A percentile compares a stretch with the other conserved stretches of the same genome.
Conservation (phyloP, 495 filamentous ascomycete species). For the Neurospora pannonica region DNA sequence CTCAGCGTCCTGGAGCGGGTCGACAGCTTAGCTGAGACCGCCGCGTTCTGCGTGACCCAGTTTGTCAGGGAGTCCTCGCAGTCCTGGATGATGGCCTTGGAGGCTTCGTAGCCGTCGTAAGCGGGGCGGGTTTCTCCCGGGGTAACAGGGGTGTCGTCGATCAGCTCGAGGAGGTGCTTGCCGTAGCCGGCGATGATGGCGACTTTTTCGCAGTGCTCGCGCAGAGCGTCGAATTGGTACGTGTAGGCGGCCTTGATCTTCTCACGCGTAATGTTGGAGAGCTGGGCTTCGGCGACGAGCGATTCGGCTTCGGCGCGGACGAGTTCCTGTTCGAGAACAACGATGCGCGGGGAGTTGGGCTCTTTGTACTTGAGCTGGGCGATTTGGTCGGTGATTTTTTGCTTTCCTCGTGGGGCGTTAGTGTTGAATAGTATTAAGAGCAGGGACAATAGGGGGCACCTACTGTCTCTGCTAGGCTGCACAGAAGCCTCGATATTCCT, state of each 20-base stretch:
- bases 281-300: conserved; percentile 91
- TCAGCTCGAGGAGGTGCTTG: conserved; percentile 88
- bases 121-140: conserved; percentile 93
- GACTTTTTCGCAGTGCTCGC: conserved; percentile 96
- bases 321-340: conserved; percentile 95
- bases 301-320: conserved; percentile 98
- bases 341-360: conserved; percentile 92
- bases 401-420: conserved; percentile 59
- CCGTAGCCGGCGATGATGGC: conserved; percentile 96
- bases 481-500: conserved; percentile 97
- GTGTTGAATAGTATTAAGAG: background rate
- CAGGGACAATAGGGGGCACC: conserved; percentile 20
- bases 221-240: conserved; percentile 96
- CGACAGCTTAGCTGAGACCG: conserved; percentile 77
- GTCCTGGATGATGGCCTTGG: conserved; percentile 98
- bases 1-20: conserved; percentile 77
- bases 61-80: conserved; percentile 96
- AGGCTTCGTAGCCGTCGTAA: conserved; percentile 96
- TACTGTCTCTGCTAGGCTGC: conserved; percentile 94
- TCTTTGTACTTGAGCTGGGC: conserved; percentile 99
- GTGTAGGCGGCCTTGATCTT: conserved; percentile 98
- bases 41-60: conserved; percentile 85
- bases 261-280: conserved; percentile 98
- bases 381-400: conserved; percentile 98
- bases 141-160: conserved; percentile 94